Base-by-base conservation (phyloP, 176 grass and related monocot genomes). In the Avena eriantha region DNA sequence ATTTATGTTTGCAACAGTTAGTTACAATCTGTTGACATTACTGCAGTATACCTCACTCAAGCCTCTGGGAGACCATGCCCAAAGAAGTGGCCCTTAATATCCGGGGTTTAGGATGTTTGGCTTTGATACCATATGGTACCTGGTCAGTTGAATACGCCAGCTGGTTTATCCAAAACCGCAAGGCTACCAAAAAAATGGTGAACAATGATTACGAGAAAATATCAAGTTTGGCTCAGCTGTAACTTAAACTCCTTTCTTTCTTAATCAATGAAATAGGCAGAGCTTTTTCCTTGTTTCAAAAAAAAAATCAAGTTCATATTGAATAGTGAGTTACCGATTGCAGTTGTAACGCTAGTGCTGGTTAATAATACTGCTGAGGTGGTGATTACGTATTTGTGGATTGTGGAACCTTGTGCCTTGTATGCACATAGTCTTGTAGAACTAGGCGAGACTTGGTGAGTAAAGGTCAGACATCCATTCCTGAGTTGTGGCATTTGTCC, bases 41-140 rank as follows among this genome's bases (percentile, higher is more conserved):
- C 10, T 51, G 36, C 82, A 98, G 97, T 96, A 94, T 79, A 94
- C 97, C 50, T 96, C 97, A 16, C 75, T 98, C 39, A 94, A 96
- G 80, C 94, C 97, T 39, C 73, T 96, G 59, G 92, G 88, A 36
- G 92, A 96, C 65, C 36, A 39, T n/a, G n/a, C n/a, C n/a, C n/a
- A 39, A 46, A 46, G 43, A 46, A 46, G 43, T 46, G 16, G 33
- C 12, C 33, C 66, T 69, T 69, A 0, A 17, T 69, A 67, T 34
- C 29, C 15, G 26, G 26, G 33, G 15, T 19, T 69, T 16, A 69
- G 34, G 33, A 69, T 15, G 6, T 69, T 69, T 69, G 16, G 33
- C 0, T 69, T 69, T 21, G 66, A 69, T 69, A 69, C 66, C 33
- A 36, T 10, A 69, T 1, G 17, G 7, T 69, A 35, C 66, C 65